Conservation (phyloP, 2,329 filamentous ascomycete genomes). For the Aspergillus intermedius region DNA sequence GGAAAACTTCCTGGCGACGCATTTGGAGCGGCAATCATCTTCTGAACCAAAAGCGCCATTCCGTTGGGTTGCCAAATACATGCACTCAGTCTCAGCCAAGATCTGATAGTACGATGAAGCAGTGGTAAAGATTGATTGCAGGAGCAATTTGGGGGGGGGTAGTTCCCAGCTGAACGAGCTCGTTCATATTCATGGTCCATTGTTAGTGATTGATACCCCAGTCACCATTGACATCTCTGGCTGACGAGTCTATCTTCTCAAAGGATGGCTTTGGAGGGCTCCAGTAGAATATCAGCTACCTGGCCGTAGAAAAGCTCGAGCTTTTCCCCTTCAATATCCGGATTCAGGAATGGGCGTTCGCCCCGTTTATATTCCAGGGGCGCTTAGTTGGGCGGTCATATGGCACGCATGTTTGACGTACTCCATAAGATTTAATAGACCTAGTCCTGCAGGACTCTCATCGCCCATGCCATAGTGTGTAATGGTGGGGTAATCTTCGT, state of each 20-base stretch:
- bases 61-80: constrained; percentile 33
- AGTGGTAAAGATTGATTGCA: constrained; percentile 17
- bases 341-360: constrained; percentile 7
- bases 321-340: constrained; percentile 2
- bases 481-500: constrained; percentile 5
- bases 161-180: constrained; percentile 22
- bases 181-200: constrained; percentile 40
- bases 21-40: constrained; percentile 15
- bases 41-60: constrained; percentile 31
- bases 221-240: constrained; percentile 14
- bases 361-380: constrained; percentile 5
- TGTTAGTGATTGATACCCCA: constrained; percentile 28
- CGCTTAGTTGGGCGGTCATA: background rate
- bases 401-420: constrained; percentile 11
- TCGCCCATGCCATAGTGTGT: background rate
- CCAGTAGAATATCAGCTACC: constrained; percentile 37
- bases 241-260: constrained; percentile 35
- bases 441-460: constrained; percentile 11
- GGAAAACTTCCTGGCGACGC: constrained; percentile 16
- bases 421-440: constrained; percentile 32
- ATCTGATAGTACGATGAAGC: constrained; percentile 35
- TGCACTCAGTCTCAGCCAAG: constrained; percentile 39
- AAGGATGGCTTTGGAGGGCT: constrained; percentile 31
- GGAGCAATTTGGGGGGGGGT: constrained; percentile 15
- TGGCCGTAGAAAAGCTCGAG: constrained; percentile 28